These are phyloP conservation scores for Starmerella bombi DNA, from an alignment of 805 yeast genomes.

Conservation along the genomic window DNA sequence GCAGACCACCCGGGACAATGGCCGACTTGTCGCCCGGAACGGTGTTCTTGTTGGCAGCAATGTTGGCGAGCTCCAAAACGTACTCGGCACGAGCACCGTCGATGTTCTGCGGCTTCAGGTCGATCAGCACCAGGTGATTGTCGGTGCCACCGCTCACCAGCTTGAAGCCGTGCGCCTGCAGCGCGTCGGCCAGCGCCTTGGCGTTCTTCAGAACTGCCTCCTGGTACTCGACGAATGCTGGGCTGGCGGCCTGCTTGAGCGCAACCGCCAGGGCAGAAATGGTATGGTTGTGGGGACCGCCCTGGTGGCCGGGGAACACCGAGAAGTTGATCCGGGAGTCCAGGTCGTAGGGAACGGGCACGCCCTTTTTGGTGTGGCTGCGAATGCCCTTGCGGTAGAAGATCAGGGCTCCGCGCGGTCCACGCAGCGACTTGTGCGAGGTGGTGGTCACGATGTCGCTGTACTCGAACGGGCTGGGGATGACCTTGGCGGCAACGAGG, in stretches of 20 bases:
- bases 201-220: conserved; percentile 72
- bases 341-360: conserved; percentile 71
- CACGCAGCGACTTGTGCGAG: conserved; percentile 93
- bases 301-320: conserved; percentile 98
- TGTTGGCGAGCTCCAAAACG: conserved; percentile 75
- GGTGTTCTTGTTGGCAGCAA: conserved; percentile 92
- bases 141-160: conserved; percentile 91
- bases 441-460: conserved; percentile 97
- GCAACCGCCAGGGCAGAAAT: conserved; percentile 94
- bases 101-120: conserved; percentile 61
- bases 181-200: conserved; percentile 54
- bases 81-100: conserved; percentile 96
- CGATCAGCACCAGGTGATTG: conserved; percentile 79
- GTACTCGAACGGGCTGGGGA: conserved; percentile 82
- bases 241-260: conserved; percentile 76
- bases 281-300: conserved; percentile 99
- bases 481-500: conserved; percentile 84
- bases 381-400: conserved; percentile 92
- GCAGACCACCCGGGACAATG: conserved; percentile 85
- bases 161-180: conserved; percentile 50
- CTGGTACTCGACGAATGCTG: conserved; percentile 82
- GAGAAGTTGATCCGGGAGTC: conserved; percentile 89
- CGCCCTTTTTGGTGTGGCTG: conserved; percentile 67
- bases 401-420: conserved; percentile 98
- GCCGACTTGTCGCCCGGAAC: conserved; percentile 96